Evolutionary conservation across 495 filamentous ascomycete species (phyloP), one percentile per base, ranked within the genome.

Genomic region (Penicillium silybi): DNA sequence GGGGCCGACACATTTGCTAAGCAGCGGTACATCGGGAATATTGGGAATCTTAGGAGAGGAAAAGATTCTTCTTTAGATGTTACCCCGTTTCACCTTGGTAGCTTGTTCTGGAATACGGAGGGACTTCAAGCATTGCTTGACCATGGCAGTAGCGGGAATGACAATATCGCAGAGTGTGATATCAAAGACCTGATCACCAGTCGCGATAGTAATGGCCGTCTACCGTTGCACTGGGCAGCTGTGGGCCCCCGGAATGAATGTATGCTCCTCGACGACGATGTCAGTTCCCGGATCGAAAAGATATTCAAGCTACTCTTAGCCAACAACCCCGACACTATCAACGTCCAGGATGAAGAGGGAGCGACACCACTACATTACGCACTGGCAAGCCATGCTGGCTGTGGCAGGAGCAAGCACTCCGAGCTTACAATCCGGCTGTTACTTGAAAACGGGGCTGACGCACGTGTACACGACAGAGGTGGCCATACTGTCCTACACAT

Each of bases 171-270:
- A 6, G 6, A 37, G 11, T 10, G 4, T 37, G 34, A 5, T 15
- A 8, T 26, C 25, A 26, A 8, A 4, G 25, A 26, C 4, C 4
- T 37, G 5, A 16, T 16, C n/a, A 15, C 34, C 34, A 27, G 15
- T 10, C 8, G 19, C 32, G 44, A 57, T 44, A 57, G 54, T 42
- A 26, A 52, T 48, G 37, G 54, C 23, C 48, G 43, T n/a, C 44
- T 52, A 11, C 54, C 54, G 38, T 17, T 57, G 11, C 54, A 57
- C 29, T 57, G 44, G 48, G 54, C 48, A 57, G 48, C 48, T 19
- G 41, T 29, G 8, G 48, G 19, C 20, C 3, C 8, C 34, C 38
- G 9, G 5, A 37, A 25, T 15, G 27, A 8, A 19, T 57, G 37
- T 22, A 26, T 18, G 27, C 39, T 48, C 18, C 48, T 35, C 17